Base-by-base conservation (phyloP, 768 basidiomycete species). In the Porpolomopsis calyptriformis region DNA sequence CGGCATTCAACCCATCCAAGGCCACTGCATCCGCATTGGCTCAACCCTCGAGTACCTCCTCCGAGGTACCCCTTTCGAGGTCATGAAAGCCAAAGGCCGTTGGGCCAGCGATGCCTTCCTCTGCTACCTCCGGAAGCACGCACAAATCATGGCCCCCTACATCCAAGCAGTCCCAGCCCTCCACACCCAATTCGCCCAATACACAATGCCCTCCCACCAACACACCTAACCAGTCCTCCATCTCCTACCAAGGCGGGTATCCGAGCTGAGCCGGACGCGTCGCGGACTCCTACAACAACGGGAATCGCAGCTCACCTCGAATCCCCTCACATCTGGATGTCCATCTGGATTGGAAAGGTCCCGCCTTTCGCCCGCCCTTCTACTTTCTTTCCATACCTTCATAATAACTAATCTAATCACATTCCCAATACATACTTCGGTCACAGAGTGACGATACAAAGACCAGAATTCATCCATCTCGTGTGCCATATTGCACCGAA, bases 1-100 rank as follows among this genome's bases (percentile, higher is more conserved):
- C 0, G 52, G 51, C 0, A 8, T 56, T 1, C 40, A 49, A 1
- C 48, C 47, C 1, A 25, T 62, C 2, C 53, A 61, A 27, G 61
- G 61, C 0, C 66, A 69, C 37, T 52, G 58, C 9, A 56, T 62
- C 24, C 52, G 55, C 33, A 58, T 60, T 47, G 60, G 62, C 2
- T 37, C 58, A 1, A 67, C 65, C 0, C 53, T 71, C 0, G 60
- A 65, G 45, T 68, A 67, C 46, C 58, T 70, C 0, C 58, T 70
- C 3, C 51, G 56, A 7, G 64, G 64, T 0, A 44, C 63, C 0
- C 60, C 65, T 4, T 64, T 71, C 33, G 62, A 70, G 3, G 61
- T 62, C 0, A 56, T 68, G 22, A 66, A 66, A 37, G 51, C 54
- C 0, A 68, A 57, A 20, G 65, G 68, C 0, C 39, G 59, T 0